These are phyloP conservation scores for Ormosia emarginata DNA, from an alignment of 306 rosid species.

Conservation along the genomic window DNA sequence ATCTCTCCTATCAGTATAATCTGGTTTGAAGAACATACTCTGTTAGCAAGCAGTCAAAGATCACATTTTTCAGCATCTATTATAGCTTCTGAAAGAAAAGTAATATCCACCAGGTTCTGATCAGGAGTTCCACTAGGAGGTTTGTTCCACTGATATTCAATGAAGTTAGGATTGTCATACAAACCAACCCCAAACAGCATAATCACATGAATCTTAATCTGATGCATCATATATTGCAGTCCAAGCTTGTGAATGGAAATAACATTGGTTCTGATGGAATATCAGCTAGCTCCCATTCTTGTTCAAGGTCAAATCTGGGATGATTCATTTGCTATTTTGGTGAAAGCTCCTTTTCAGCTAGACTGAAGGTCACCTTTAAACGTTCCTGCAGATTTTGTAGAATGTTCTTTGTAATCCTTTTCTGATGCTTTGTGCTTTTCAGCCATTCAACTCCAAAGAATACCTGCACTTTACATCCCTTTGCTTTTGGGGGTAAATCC, in stretches of 20 bases:
- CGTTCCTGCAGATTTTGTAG: constrained; percentile 49
- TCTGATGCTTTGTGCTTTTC: constrained; percentile 79
- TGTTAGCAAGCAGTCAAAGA: neutral
- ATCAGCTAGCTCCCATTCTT: constrained; percentile 18
- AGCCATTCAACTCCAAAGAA: constrained; percentile 86
- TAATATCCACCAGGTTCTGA: neutral
- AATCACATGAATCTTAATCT: neutral
- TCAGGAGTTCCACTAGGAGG: neutral
- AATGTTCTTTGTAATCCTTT: constrained; percentile 82
- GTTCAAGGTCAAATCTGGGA: constrained; percentile 26
- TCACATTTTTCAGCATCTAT: neutral
- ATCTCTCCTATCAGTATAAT: constrained; percentile 4
- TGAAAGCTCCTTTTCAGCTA: constrained; percentile 68
- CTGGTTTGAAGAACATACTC: constrained; percentile 15
- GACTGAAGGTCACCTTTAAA: constrained; percentile 44
- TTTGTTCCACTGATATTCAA: neutral
- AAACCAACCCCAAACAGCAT: constrained; percentile 6
- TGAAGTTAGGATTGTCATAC: neutral
- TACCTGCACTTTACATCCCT: constrained; percentile 68
- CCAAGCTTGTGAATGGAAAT: constrained; percentile 14
- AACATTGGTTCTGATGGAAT: neutral
- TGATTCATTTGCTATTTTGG: constrained; percentile 37
- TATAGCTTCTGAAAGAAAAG: neutral
- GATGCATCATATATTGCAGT: constrained; percentile 4
- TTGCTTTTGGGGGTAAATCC: constrained; percentile 69